Base-by-base conservation (phyloP, 768 basidiomycete genomes). In the Terana coerulea region DNA sequence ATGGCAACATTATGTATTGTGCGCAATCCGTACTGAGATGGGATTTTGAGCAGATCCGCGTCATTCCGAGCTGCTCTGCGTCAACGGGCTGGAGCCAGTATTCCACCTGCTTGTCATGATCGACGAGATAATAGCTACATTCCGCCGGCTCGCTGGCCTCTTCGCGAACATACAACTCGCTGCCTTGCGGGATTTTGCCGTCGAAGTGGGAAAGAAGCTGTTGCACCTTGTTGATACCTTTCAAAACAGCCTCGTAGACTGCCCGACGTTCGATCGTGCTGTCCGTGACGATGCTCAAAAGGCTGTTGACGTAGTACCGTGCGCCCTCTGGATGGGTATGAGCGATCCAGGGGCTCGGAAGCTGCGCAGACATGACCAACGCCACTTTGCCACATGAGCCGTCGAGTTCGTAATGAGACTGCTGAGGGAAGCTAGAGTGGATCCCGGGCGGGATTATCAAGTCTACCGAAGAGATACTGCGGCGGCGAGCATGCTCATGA, bases 251-350 rank as follows among this genome's bases (percentile, higher is more conserved):
- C n/a, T n/a, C n/a, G n/a, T n/a, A n/a, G n/a, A n/a, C n/a, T n/a
- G n/a, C n/a, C n/a, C n/a, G n/a, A n/a, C n/a, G n/a, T n/a, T n/a
- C n/a, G n/a, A n/a, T n/a, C n/a, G n/a, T n/a, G n/a, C n/a, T n/a
- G n/a, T n/a, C 45, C 29, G 29, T 46, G 41, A 83, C 66, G 55
- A 79, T 83, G 1, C 75, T 80, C 59, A 86, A 89, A 17, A 89
- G 7, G 2, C 15, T 29, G 30, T 59, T 50, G 21, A 59, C 47
- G 19, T 51, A 55, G 50, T 55, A 61, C 10, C 40, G 40, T 7
- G 58, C 48, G n/a, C 60, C 60, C 35, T 61, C 60, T 5, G 60
- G 60, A 34, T 61, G 59, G 19, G 54, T 21, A n/a, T 44, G 19
- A 11, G 10, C 11, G 5, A 31, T 33, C 60, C 60, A 61, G 5